Evolutionary conservation across 257 asterid species (phyloP).

Genomic region (Forsythia suspensa): DNA sequence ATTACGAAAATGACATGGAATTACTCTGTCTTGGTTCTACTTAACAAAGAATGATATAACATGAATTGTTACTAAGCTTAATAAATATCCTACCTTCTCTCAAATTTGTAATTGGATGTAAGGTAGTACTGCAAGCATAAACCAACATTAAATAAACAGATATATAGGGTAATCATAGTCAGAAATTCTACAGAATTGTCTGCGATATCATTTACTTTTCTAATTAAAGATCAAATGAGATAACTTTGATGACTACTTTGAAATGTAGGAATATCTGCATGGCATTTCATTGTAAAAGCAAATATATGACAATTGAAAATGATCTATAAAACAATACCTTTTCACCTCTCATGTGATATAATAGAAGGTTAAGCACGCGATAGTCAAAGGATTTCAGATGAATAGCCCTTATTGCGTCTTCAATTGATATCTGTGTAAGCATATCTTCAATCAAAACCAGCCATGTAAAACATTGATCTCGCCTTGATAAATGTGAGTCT

Average conservation of each 20-base stretch:
- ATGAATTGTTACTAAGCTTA: background rate
- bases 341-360: slow-evolving; percentile 73
- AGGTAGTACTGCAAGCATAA: background rate
- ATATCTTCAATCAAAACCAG: slow-evolving; percentile 28
- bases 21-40: no score
- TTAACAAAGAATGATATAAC: background rate
- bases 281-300: background rate
- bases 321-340: slow-evolving; percentile 44
- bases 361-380: slow-evolving; percentile 80
- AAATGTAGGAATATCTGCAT: slow-evolving; percentile 6
- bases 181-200: background rate
- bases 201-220: background rate
- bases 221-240: background rate
- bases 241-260: background rate
- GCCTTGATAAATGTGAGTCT: background rate
- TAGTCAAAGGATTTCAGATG: slow-evolving; percentile 91
- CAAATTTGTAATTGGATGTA: slow-evolving; percentile 11
- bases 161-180: background rate
- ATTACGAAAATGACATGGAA: background rate
- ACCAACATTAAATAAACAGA: background rate
- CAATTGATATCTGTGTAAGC: slow-evolving; percentile 57
- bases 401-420: slow-evolving; percentile 74
- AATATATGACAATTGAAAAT: background rate
- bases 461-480: slow-evolving; percentile 15
- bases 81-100: slow-evolving; percentile 4